Conservation (phyloP, 2,329 filamentous ascomycete genomes). For the Scytalidium sp. region DNA sequence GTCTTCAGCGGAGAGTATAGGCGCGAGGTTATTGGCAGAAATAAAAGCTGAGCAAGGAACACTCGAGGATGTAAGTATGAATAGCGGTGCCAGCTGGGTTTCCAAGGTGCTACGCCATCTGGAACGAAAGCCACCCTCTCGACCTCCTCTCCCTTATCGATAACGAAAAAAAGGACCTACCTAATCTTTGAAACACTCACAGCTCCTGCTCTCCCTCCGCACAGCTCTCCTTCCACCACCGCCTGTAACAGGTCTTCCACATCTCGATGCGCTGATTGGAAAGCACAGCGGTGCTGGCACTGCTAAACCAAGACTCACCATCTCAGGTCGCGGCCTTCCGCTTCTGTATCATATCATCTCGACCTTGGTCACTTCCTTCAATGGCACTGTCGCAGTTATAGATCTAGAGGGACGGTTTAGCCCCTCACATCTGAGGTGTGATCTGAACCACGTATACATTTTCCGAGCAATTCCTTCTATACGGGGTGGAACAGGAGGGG, state of each 20-base stretch:
- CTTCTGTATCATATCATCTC: constrained; percentile 55
- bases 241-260: constrained; percentile 29
- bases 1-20: constrained; percentile 29
- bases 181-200: not conserved
- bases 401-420: constrained; percentile 57
- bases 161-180: constrained; percentile 7
- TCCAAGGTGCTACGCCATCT: too few species aligned
- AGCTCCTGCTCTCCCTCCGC: constrained; percentile 15
- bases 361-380: constrained; percentile 44
- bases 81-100: too few species aligned
- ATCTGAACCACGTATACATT: constrained; percentile 26
- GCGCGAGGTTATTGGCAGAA: constrained; percentile 49
- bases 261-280: constrained; percentile 44
- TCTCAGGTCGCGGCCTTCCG: constrained; percentile 51
- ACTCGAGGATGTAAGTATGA: constrained; percentile 52
- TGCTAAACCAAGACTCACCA: constrained; percentile 36
- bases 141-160: constrained; percentile 12
- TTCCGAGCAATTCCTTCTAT: too few species aligned
- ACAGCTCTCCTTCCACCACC: constrained; percentile 2
- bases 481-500: not conserved
- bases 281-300: constrained; percentile 44
- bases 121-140: not conserved
- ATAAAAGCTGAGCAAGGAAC: constrained; percentile 49
- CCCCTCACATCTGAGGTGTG: constrained; percentile 27
- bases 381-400: constrained; percentile 43